Conservation (phyloP, 257 asterid species). For the Osmanthus fragrans region DNA sequence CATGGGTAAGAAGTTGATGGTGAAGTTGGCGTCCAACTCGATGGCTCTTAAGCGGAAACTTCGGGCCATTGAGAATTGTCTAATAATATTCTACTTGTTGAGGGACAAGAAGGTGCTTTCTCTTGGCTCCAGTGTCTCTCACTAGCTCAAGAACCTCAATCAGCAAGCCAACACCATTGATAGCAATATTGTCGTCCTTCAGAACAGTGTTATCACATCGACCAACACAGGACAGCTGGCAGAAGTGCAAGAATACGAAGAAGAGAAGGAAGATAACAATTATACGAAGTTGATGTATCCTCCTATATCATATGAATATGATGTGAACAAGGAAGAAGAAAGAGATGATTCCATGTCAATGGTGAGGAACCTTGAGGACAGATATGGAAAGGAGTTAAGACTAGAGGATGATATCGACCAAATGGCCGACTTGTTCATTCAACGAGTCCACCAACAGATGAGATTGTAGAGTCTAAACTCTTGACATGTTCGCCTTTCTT, state of each 20-base stretch:
- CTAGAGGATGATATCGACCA: conserved; percentile 36
- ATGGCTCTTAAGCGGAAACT: conserved; percentile 23
- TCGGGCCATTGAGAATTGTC: conserved; percentile 33
- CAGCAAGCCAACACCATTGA: neutral
- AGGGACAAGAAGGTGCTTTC: conserved; percentile 30
- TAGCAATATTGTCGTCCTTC: neutral
- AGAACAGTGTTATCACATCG: conserved; percentile 18
- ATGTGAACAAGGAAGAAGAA: conserved; percentile 2
- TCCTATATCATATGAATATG: neutral
- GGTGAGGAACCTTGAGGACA: conserved; percentile 8
- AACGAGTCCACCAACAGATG: conserved; percentile 38
- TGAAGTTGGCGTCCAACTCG: conserved; percentile 28
- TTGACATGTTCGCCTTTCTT: neutral
- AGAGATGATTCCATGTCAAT: neutral
- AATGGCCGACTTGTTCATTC: conserved; percentile 41
- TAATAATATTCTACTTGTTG: conserved; percentile 31
- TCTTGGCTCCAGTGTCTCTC: neutral
- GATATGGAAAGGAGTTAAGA: conserved; percentile 24
- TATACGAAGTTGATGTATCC: neutral
- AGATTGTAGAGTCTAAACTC: conserved; percentile 26
- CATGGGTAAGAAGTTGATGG: conserved; percentile 29
- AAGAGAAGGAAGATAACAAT: no score
- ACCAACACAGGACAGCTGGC: conserved; percentile 9
- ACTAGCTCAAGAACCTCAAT: conserved; percentile 17
- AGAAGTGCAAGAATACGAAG: neutral